Conservation (phyloP, 1,284 basidiomycete species). For the Heterobasidion occidentale region DNA sequence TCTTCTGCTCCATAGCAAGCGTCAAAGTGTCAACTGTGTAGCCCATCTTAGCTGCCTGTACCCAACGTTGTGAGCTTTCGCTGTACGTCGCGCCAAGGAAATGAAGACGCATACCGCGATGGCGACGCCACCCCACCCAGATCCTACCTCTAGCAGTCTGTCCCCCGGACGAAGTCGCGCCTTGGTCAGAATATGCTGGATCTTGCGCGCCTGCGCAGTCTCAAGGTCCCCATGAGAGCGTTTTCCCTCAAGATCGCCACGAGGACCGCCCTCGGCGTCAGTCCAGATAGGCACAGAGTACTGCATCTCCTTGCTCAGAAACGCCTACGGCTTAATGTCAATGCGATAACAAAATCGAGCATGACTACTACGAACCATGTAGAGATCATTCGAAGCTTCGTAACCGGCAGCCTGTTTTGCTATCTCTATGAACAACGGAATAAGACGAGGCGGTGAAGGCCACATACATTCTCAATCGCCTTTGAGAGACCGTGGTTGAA, state of each 20-base stretch:
- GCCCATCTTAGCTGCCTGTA: conserved; percentile 58
- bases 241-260: conserved; percentile 40
- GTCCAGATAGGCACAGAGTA: conserved; percentile 83
- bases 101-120: conserved; percentile 54
- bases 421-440: conserved; percentile 73
- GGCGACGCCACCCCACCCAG: conserved; percentile 86
- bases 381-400: conserved; percentile 79
- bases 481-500: conserved; percentile 68
- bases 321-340: conserved; percentile 35
- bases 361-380: conserved; percentile 41
- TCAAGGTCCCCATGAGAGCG: conserved; percentile 65
- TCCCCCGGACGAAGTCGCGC: conserved; percentile 73
- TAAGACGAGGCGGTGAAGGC: conserved; percentile 26
- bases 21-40: conserved; percentile 87
- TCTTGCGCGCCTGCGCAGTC: conserved; percentile 74
- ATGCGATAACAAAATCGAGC: conserved; percentile 14
- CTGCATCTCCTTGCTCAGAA: conserved; percentile 87
- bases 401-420: conserved; percentile 82
- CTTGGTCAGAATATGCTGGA: conserved; percentile 68
- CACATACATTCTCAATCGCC: conserved; percentile 20
- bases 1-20: conserved; percentile 80
- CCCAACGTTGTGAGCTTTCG: conserved; percentile 36
- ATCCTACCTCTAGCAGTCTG: conserved; percentile 85
- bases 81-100: neutral
- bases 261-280: conserved; percentile 63